Conservation (phyloP, 371 early-diverging fungal species). For the Blastocladiella emersonii region DNA sequence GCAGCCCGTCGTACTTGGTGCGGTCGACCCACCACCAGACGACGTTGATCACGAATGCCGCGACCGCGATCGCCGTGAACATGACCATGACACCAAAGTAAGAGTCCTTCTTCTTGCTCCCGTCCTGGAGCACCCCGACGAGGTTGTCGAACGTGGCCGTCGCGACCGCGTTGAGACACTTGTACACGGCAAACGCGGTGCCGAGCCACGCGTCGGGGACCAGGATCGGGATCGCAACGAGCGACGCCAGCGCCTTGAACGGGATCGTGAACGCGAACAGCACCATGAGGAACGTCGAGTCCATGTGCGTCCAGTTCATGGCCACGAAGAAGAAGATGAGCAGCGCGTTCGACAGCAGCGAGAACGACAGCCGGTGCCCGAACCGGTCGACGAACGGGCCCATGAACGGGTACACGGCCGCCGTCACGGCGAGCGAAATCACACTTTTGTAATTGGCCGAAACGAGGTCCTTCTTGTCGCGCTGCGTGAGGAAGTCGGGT, state of each 20-base stretch:
- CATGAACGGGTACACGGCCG: not conserved
- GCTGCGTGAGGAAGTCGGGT: not conserved
- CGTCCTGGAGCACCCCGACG: not conserved
- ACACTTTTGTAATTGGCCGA: not conserved
- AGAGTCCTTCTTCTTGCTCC: not conserved
- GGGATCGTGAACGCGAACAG: not conserved
- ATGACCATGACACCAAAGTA: not conserved
- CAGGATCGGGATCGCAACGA: not conserved
- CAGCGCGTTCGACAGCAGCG: not conserved
- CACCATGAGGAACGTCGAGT: not conserved
- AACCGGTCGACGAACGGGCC: not conserved
- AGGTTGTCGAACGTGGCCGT: not conserved
- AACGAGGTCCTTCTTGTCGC: not conserved
- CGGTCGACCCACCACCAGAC: not conserved
- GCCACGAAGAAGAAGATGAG: not conserved
- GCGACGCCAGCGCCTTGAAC: not conserved
- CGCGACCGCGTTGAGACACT: not conserved
- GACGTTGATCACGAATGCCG: not conserved
- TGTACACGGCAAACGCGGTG: not conserved
- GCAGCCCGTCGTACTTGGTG: not conserved
- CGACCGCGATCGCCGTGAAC: not conserved
- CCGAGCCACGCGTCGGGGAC: not conserved
- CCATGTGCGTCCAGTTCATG: not conserved
- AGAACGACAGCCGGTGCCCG: not conserved
- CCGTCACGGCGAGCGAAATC: not conserved